Conservation (phyloP, 1,139 yeast genomes). For the Candida labiduridarum region DNA sequence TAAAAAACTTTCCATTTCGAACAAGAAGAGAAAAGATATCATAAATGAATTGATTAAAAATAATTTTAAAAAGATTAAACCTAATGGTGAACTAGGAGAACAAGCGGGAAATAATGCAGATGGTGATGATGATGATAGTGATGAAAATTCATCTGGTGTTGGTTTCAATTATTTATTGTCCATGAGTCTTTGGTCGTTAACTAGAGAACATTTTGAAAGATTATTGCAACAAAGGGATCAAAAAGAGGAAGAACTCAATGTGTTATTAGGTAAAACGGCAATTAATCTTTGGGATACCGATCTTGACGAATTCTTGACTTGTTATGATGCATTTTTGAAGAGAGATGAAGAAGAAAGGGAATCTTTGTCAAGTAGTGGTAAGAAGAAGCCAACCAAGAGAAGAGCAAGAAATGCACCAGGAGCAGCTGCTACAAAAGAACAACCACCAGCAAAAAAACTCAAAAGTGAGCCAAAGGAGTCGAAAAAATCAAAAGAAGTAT, state of each 20-base stretch:
- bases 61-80: constrained; percentile 77
- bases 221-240: constrained; percentile 70
- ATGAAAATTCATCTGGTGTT: constrained; percentile 40
- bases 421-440: constrained; percentile 14
- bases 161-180: constrained; percentile 73
- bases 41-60: constrained; percentile 62
- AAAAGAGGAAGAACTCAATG: constrained; percentile 72
- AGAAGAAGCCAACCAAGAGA: constrained; percentile 27
- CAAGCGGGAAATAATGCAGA: constrained; percentile 20
- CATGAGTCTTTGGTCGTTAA: constrained; percentile 93
- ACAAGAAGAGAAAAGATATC: constrained; percentile 68
- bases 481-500: constrained; percentile 7
- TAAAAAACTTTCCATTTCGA: constrained; percentile 65
- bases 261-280: constrained; percentile 68
- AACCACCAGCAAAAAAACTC: constrained; percentile 15
- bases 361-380: constrained; percentile 29
- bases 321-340: constrained; percentile 64
- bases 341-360: constrained; percentile 36
- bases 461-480: constrained; percentile 12
- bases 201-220: constrained; percentile 84
- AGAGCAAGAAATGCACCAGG: constrained; percentile 18
- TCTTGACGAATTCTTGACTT: constrained; percentile 67
- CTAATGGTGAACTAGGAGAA: constrained; percentile 62
- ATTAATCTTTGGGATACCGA: constrained; percentile 89
- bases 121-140: constrained; percentile 32